Evolutionary conservation across 1,284 basidiomycete genomes (phyloP).

Genomic region (Papiliotrema laurentii): DNA sequence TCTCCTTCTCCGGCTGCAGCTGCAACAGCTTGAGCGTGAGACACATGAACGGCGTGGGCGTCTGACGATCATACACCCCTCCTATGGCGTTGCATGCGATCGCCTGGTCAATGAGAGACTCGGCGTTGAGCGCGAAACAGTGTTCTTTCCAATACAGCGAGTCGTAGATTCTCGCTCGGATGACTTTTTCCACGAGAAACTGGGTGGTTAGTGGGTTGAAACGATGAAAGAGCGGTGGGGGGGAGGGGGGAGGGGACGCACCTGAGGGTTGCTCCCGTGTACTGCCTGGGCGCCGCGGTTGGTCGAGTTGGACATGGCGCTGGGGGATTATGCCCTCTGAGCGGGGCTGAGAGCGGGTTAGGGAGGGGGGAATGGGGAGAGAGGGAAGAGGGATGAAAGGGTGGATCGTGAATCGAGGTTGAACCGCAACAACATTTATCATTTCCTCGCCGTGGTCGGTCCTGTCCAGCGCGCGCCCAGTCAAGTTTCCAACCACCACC

Average conservation of each 20-base stretch:
- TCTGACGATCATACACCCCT: slow-evolving; percentile 83
- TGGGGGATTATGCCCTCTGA: background rate
- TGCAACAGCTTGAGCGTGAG: slow-evolving; percentile 90
- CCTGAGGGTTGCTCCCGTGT: slow-evolving; percentile 92
- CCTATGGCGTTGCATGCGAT: slow-evolving; percentile 78
- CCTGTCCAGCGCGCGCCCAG: too few relatives aligned
- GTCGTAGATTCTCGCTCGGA: slow-evolving; percentile 94
- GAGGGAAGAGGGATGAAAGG: background rate
- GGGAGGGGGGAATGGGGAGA: background rate
- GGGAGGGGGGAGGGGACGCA: slow-evolving; percentile 36
- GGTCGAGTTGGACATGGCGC: slow-evolving; percentile 29
- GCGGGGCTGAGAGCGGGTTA: background rate
- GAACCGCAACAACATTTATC: background rate
- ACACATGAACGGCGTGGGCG: slow-evolving; percentile 86
- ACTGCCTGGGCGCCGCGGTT: slow-evolving; percentile 51
- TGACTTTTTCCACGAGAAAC: slow-evolving; percentile 95
- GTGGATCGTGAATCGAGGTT: background rate
- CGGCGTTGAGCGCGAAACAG: slow-evolving; percentile 90
- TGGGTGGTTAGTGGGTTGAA: slow-evolving; percentile 46
- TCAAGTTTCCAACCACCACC: background rate
- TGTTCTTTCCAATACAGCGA: slow-evolving; percentile 95
- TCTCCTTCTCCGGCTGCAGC: slow-evolving; percentile 95
- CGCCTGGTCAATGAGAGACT: slow-evolving; percentile 87
- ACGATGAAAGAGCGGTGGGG: background rate
- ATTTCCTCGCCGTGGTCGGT: too few relatives aligned